phyloP scores from a whole-genome alignment of 176 grass and related monocot genomes.

The Juncus effusus region DNA sequence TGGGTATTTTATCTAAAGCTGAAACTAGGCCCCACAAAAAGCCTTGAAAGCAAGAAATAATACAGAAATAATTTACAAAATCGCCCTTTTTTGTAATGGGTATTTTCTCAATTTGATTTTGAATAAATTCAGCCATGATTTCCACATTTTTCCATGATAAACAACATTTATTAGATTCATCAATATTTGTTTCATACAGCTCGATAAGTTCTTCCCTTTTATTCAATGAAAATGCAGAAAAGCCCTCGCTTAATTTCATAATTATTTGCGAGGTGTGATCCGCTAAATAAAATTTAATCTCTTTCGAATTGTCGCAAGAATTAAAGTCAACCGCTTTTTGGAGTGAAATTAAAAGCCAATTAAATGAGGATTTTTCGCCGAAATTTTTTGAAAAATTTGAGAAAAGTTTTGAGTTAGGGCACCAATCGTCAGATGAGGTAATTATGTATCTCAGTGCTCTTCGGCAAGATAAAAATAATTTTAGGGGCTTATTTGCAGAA shows the following conservation, averaged over 20 bases:
- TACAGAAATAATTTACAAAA: slow-evolving; percentile 46
- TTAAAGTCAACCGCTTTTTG: slow-evolving; percentile 46
- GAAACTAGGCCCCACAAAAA: slow-evolving; percentile 79
- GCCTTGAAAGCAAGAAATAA: slow-evolving; percentile 68
- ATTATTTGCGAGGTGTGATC: slow-evolving; percentile 78
- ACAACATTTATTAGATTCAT: slow-evolving; percentile 23
- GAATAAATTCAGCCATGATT: slow-evolving; percentile 54
- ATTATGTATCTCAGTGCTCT: slow-evolving; percentile 71
- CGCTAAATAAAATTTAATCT: slow-evolving; percentile 53
- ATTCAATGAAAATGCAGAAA: slow-evolving; percentile 39
- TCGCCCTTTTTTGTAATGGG: slow-evolving; percentile 35
- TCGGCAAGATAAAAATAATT: slow-evolving; percentile 75
- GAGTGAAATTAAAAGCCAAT: slow-evolving; percentile 74
- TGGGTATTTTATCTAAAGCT: slow-evolving; percentile 42
- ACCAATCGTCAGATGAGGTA: slow-evolving; percentile 42
- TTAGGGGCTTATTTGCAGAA: slow-evolving; percentile 34
- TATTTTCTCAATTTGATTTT: slow-evolving; percentile 61
- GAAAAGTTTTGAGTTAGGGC: slow-evolving; percentile 33
- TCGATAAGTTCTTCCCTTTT: slow-evolving; percentile 34
- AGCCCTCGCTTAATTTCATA: slow-evolving; percentile 50
- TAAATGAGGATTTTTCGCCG: slow-evolving; percentile 38
- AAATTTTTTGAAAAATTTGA: slow-evolving; percentile 36
- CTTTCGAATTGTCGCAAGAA: slow-evolving; percentile 44
- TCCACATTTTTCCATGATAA: slow-evolving; percentile 45
- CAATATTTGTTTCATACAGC: slow-evolving; percentile 27